These are phyloP conservation scores for Meyerozyma carpophila DNA, from an alignment of 1,139 yeast species.

Conservation along the genomic window DNA sequence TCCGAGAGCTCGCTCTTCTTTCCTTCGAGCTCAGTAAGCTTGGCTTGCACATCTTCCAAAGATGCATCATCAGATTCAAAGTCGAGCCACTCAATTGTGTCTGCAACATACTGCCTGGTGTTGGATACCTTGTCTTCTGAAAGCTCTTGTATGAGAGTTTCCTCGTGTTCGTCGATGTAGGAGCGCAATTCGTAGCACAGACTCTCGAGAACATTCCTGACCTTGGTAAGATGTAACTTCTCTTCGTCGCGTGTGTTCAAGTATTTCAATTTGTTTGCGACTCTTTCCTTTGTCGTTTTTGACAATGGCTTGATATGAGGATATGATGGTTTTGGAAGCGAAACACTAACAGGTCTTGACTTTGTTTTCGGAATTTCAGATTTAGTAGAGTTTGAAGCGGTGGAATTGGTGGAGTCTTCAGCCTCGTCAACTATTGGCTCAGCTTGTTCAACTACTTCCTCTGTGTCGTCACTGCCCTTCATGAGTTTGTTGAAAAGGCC, in stretches of 20 bases:
- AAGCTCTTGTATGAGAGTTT: slow-evolving; percentile 28
- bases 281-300: slow-evolving; percentile 29
- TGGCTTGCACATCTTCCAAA: slow-evolving; percentile 31
- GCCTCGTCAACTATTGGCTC: slow-evolving; percentile 7
- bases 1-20: slow-evolving; percentile 18
- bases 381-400: slow-evolving; percentile 14
- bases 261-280: slow-evolving; percentile 21
- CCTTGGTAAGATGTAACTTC: slow-evolving; percentile 41
- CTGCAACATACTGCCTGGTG: slow-evolving; percentile 28
- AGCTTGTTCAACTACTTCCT: slow-evolving; percentile 8
- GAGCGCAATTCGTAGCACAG: slow-evolving; percentile 53
- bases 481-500: slow-evolving; percentile 26
- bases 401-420: slow-evolving; percentile 7
- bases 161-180: slow-evolving; percentile 45
- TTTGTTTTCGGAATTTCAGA: slow-evolving; percentile 13
- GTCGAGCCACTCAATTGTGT: slow-evolving; percentile 74
- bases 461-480: slow-evolving; percentile 15
- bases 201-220: slow-evolving; percentile 53
- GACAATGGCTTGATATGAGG: slow-evolving; percentile 44
- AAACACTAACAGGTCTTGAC: slow-evolving; percentile 12
- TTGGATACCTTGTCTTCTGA: slow-evolving; percentile 26
- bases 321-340: slow-evolving; percentile 28
- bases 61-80: slow-evolving; percentile 59
- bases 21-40: slow-evolving; percentile 15
- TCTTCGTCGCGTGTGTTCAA: slow-evolving; percentile 42